Base-by-base conservation (phyloP, 2,329 filamentous ascomycete species). In the Penicillium sp. region DNA sequence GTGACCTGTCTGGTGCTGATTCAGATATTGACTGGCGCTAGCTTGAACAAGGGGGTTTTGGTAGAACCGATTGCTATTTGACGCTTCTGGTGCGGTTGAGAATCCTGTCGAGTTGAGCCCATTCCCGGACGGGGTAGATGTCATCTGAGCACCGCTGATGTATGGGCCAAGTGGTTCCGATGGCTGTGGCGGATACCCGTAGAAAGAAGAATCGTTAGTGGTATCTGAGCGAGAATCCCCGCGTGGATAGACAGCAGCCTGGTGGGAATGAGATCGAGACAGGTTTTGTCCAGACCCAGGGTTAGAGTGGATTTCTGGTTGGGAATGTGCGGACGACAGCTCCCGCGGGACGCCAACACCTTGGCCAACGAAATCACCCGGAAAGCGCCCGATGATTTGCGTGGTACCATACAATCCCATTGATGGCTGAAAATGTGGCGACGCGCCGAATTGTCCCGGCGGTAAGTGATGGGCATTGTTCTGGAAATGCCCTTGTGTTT, bases 251-350 rank as follows among this genome's bases (percentile, higher is more conserved):
- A 13, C 15, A 11, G 16, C 6, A 25, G 13, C 6, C 6, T 48
- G 48, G 4, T 52, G 41, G 10, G 44, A 40, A 26, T 41, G 39
- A 4, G 45, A 38, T 29, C 38, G 37, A 11, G 39, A 40, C 15
- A 36, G 33, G 3, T 37, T 14, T 6, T 45, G 26, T 2, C 27
- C 31, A 17, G 30, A 4, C 4, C 22, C 7, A 11, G 8, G n/a
- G 8, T 29, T 23, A 13, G 12, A 9, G 13, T 35, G 30, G 8
- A 20, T 15, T 9, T 22, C 5, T 22, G 18, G 18, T 5, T 22
- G 9, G 18, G 18, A 22, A 22, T 9, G 5, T 5, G 18, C 5
- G 5, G 18, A 22, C 18, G 18, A 22, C 9, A 9, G 18, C 5
- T 22, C 18, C 18, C 18, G 18, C 9, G 18, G 5, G 18, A 22